These are phyloP conservation scores for Cystofilobasidium capitatum DNA, from an alignment of 768 basidiomycete species.

Conservation along the genomic window DNA sequence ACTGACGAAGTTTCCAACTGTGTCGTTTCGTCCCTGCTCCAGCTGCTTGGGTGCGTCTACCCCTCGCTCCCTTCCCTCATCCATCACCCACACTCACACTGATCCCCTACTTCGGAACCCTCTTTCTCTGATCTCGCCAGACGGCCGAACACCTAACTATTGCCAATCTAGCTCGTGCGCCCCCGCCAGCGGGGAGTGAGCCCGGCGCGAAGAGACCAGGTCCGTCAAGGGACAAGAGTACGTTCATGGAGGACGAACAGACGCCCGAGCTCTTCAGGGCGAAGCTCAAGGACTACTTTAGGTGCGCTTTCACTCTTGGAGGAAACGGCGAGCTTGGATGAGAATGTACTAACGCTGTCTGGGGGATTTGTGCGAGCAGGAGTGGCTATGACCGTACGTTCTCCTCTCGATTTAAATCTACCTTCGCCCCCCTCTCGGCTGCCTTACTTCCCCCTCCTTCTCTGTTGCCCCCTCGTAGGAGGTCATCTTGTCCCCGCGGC, in stretches of 20 bases:
- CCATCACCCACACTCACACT: background rate
- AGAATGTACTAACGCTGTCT: too few species aligned
- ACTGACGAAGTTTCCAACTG: background rate
- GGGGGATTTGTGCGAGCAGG: background rate
- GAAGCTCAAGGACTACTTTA: constrained; percentile 60
- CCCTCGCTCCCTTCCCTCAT: background rate
- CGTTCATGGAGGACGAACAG: constrained; percentile 71
- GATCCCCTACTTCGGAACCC: background rate
- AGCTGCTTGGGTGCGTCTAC: background rate
- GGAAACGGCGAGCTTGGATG: too few species aligned
- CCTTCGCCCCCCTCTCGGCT: constrained; percentile 10
- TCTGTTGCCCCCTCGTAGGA: constrained; percentile 6
- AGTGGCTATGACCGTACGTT: background rate
- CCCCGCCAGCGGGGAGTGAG: constrained; percentile 19
- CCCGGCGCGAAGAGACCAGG: constrained; percentile 38
- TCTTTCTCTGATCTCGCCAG: constrained; percentile 46
- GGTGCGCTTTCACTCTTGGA: too few species aligned
- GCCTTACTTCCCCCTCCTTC: constrained; percentile 46
- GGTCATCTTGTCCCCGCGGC: constrained; percentile 69
- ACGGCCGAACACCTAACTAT: constrained; percentile 91
- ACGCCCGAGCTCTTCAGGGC: constrained; percentile 72
- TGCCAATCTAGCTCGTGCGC: constrained; percentile 47
- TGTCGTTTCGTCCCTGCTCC: background rate
- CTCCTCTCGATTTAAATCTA: background rate
- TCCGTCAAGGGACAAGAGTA: constrained; percentile 63